Base-by-base conservation (phyloP, 345 rosid species). In the Euphorbia lathyris region DNA sequence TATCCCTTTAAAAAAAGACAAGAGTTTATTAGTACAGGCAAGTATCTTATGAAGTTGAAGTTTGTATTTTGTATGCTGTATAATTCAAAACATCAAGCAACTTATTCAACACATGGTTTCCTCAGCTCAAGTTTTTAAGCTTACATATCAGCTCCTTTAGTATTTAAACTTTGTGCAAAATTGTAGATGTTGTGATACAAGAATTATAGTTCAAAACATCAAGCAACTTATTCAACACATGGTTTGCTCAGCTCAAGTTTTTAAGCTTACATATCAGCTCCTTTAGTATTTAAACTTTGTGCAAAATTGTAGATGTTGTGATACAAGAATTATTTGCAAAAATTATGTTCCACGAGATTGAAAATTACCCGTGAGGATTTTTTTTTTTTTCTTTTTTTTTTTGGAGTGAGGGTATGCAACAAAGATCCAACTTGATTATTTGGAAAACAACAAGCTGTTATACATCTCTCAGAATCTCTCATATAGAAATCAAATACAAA, bases 381-480 rank as follows among this genome's bases (percentile, higher is more conserved):
- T n/a, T n/a, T n/a, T n/a, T n/a, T n/a, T n/a, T n/a, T n/a, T n/a
- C n/a, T n/a, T n/a, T n/a, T 1, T 55, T 22, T 53, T 9, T 20
- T 22, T n/a, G 58, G 29, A 22, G 11, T 5, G 58, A 3, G 9
- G 25, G 58, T 22, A 55, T 9, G 26, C 20, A 55, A 55, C 9
- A 10, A 55, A 22, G 22, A 25, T n/a, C 7, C 5, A 51, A 8
- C 16, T 55, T 7, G 27, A 22, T n/a, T 58, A 34, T 47, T 52
- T n/a, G 36, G 25, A 63, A 83, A 30, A 86, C 83, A 84, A 86
- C 68, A 78, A 82, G 85, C 79, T 70, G 84, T 87, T 88, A 81
- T 78, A 70, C 76, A 80, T 73, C 55, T 65, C 63, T 71, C 50
- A 43, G 26, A 48, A 73, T 45, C 55, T 63, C 23, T 63, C 70